phyloP scores from a whole-genome alignment of 1,284 basidiomycete species.

The Rhodotorula sp. region DNA sequence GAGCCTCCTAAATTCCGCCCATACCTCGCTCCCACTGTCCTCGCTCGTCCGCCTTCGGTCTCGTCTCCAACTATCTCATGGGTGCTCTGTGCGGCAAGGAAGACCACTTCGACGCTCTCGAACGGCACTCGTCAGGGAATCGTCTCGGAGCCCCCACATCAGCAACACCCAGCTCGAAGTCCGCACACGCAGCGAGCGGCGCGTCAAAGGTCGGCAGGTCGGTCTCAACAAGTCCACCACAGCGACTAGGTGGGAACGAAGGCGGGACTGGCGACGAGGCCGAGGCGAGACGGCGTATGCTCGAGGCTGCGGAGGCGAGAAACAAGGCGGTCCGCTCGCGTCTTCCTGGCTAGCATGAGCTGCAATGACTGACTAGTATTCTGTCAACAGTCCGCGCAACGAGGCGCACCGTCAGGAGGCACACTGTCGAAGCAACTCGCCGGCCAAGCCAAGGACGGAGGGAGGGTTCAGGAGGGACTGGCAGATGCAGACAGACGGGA shows the following conservation, averaged over 20 bases:
- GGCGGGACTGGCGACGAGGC: neutral
- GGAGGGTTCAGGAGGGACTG: conserved; percentile 19
- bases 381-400: neutral
- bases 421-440: conserved; percentile 18
- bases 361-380: fast-evolving
- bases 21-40: neutral
- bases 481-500: conserved; percentile 18
- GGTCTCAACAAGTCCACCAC: conserved; percentile 14
- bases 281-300: conserved; percentile 4
- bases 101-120: conserved; percentile 15
- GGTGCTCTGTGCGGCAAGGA: conserved; percentile 26
- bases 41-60: neutral
- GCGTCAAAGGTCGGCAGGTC: neutral
- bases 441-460: conserved; percentile 18
- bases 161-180: neutral
- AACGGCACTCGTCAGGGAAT: neutral
- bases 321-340: neutral
- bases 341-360: no score
- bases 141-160: neutral
- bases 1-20: neutral
- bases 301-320: conserved; percentile 15
- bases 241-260: conserved; percentile 1
- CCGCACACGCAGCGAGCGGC: neutral
- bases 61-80: neutral
- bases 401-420: conserved; percentile 13